Percentiles rank a stretch among this genome's conserved stretches.
These are phyloP conservation scores for Nakaseomyces sp. DNA, from an alignment of 1,139 yeast species.

Conservation along the genomic window DNA sequence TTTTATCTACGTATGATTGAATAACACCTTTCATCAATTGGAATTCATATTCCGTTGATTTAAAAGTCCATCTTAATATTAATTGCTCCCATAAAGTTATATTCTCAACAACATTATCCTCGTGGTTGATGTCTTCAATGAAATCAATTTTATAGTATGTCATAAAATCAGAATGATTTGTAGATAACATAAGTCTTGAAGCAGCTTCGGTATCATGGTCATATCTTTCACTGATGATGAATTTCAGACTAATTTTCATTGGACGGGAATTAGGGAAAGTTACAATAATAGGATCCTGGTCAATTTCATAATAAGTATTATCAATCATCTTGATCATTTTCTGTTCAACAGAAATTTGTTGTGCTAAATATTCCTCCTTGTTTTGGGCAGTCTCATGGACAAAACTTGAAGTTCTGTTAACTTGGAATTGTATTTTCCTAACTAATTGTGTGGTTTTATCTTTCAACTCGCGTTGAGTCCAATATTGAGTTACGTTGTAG, in stretches of 20 bases:
- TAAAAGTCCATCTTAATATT: not conserved
- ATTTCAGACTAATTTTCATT: constrained; percentile 40
- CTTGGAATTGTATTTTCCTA: constrained; percentile 24
- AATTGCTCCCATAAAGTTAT: constrained; percentile 1
- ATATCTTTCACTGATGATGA: constrained; percentile 41
- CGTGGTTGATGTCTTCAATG: constrained; percentile 9
- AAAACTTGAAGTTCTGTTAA: constrained; percentile 26
- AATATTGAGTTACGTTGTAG: constrained; percentile 14
- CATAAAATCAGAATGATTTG: constrained; percentile 14
- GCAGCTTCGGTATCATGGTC: constrained; percentile 11
- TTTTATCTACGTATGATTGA: constrained; percentile 23
- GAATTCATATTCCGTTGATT: constrained; percentile 1
- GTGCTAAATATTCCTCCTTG: constrained; percentile 7
- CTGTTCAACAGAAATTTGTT: constrained; percentile 31
- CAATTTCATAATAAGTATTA: constrained; percentile 30
- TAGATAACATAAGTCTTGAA: constrained; percentile 9
- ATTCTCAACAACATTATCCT: constrained; percentile 1
- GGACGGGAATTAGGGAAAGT: constrained; percentile 48
- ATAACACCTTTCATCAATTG: constrained; percentile 9
- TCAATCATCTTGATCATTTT: constrained; percentile 33
- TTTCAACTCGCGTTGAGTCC: constrained; percentile 14
- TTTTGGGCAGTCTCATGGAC: constrained; percentile 10
- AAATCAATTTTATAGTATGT: constrained; percentile 18
- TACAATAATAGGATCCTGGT: constrained; percentile 30
- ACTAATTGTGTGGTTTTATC: constrained; percentile 14